Base-by-base conservation (phyloP, 163 green algal species). In the Prototheca stagnorum region DNA sequence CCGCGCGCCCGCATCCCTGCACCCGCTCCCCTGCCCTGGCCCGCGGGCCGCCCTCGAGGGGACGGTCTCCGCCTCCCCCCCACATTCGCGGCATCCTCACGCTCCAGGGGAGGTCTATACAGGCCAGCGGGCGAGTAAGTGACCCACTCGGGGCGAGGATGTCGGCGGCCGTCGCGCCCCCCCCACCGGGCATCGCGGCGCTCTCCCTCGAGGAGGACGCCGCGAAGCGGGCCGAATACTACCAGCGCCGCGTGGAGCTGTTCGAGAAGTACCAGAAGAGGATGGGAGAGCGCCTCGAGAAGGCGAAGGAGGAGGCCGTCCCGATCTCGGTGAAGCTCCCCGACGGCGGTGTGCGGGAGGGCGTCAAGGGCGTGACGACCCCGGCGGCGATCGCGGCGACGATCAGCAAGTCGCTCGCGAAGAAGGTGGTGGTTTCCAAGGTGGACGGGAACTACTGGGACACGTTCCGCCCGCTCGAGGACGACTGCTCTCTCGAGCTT, bases 361-460 rank as follows among this genome's bases (percentile, higher is more conserved):
- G 51, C 15, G 51, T 94, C 11, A 76, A 78, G 56, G 73, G 69
- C 17, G 75, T 83, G 2, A 95, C 90, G 27, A 94, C 83, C 0
- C 89, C 90, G 0, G 70, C 93, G 65, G 90, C 98, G 49, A 68
- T 99, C 28, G 90, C 88, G 21, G 81, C 76, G 15, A 51, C 55
- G 16, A 85, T 97, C 29, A 83, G 74, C 8, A 84, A 87, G 40
- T 75, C 67, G 39, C 67, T 99, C n/a, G 86, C 72, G 19, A 95
- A 95, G 62, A 92, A 85, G 54, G 60, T 64, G 16, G 62, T 97
- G 17, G 82, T 94, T 8, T 73, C 84, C 14, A 81, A 87, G 31
- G 81, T 72, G 23, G 43, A 54, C 20, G 44, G 54, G 24, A 28
- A 26, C 39, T 42, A 67, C 6, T 98, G 88, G 88, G 90, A 99